Percentiles rank a stretch among this genome's conserved stretches.
Evolutionary conservation across 768 basidiomycete species (phyloP).

Genomic region (Hygrocybe punicea): DNA sequence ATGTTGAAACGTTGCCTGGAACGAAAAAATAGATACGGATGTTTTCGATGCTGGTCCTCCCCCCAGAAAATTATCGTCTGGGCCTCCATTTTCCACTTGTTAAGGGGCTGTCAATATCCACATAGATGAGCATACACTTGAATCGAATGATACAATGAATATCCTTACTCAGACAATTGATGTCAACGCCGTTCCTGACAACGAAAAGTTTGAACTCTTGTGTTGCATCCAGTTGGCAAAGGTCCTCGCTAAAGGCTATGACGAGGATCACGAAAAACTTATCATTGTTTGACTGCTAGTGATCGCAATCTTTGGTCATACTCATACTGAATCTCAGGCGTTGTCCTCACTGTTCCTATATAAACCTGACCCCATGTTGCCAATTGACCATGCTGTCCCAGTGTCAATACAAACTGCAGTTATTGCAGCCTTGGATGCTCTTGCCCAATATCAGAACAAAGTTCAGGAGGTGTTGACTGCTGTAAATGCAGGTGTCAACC

Average conservation of each 20-base stretch:
- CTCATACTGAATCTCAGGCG: slow-evolving; percentile 74
- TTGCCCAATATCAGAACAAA: slow-evolving; percentile 79
- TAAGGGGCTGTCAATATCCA: slow-evolving; percentile 59
- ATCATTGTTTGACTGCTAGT: slow-evolving; percentile 78
- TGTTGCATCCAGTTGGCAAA: slow-evolving; percentile 81
- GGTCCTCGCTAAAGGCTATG: slow-evolving; percentile 56
- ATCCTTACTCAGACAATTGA: slow-evolving; percentile 73
- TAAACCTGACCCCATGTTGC: slow-evolving; percentile 90
- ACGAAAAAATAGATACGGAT: slow-evolving; percentile 45
- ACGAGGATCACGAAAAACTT: slow-evolving; percentile 71
- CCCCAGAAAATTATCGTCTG: slow-evolving; percentile 44
- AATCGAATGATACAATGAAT: slow-evolving; percentile 59
- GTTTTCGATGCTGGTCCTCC: slow-evolving; percentile 42
- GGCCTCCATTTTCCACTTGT: slow-evolving; percentile 23
- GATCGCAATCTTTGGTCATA: slow-evolving; percentile 88
- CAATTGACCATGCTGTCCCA: slow-evolving; percentile 65
- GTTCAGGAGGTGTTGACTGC: slow-evolving; percentile 84
- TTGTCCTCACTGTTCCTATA: slow-evolving; percentile 84
- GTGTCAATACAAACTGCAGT: slow-evolving; percentile 77
- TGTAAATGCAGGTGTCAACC: slow-evolving; percentile 93
- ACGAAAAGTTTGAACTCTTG: slow-evolving; percentile 84
- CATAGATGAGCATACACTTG: slow-evolving; percentile 58
- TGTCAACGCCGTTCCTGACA: slow-evolving; percentile 63
- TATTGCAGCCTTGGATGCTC: slow-evolving; percentile 84
- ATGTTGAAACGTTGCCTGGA: slow-evolving; percentile 61